Percentiles rank a stretch among this genome's conserved stretches.
phyloP scores from a whole-genome alignment of 176 grass and related monocot genomes.

The Elaeis guineensis region DNA sequence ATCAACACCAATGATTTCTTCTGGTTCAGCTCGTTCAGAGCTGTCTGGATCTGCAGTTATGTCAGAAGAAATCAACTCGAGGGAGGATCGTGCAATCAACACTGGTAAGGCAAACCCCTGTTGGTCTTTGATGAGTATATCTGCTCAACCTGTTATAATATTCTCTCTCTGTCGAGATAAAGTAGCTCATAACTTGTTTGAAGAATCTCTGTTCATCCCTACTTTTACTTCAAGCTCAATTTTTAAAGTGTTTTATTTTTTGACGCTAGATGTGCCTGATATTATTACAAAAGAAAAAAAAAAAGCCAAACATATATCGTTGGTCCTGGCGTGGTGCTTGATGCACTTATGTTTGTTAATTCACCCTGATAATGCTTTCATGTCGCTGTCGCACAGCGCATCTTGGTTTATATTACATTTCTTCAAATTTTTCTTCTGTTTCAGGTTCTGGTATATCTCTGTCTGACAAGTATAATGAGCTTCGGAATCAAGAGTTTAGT shows the following conservation, averaged over 20 bases:
- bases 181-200: no score
- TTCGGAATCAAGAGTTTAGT: constrained; percentile 48
- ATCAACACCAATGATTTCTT: constrained; percentile 38
- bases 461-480: constrained; percentile 31
- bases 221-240: no score
- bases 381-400: no score
- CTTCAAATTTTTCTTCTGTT: not conserved
- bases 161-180: not conserved
- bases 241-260: no score
- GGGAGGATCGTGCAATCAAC: constrained; percentile 29
- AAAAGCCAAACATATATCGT: no score
- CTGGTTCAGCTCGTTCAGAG: constrained; percentile 55
- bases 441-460: constrained; percentile 12
- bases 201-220: no score
- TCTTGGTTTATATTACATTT: no score
- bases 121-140: not conserved
- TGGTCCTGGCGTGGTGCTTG: no score
- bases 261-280: no score
- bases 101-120: constrained; percentile 34
- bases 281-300: no score
- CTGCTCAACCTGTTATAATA: not conserved
- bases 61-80: constrained; percentile 71
- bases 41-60: constrained; percentile 26
- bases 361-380: no score
- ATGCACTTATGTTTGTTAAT: no score